Conservation (phyloP, 495 filamentous ascomycete species). For the Cudoniella acicularis region DNA sequence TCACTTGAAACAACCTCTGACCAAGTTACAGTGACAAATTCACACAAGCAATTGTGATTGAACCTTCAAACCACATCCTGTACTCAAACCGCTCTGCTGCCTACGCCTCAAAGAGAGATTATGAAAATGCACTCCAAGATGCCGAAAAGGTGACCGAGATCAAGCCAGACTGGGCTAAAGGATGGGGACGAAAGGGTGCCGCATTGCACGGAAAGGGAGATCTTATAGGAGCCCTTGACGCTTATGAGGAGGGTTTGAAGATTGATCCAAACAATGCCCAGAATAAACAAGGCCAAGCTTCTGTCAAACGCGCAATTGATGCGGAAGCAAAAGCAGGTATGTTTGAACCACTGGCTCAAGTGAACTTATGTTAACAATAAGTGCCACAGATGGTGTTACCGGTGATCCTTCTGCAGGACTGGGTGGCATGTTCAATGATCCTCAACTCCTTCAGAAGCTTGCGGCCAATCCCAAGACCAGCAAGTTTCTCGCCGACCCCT, state of each 20-base stretch:
- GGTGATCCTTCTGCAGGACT: slow-evolving; percentile 72
- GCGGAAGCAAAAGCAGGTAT: slow-evolving; percentile 69
- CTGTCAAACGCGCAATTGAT: slow-evolving; percentile 85
- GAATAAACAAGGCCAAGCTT: slow-evolving; percentile 79
- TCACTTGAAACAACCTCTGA: not conserved
- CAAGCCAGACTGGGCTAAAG: slow-evolving; percentile 98
- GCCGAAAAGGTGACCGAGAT: slow-evolving; percentile 88
- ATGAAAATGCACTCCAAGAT: slow-evolving; percentile 78
- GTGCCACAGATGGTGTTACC: slow-evolving; percentile 27
- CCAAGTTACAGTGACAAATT: slow-evolving; percentile 76
- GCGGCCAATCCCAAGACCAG: slow-evolving; percentile 92
- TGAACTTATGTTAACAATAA: slow-evolving; percentile 4
- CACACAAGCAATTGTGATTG: slow-evolving; percentile 85
- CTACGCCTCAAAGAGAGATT: slow-evolving; percentile 88
- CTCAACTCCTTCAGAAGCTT: slow-evolving; percentile 82
- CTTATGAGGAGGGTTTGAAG: slow-evolving; percentile 89
- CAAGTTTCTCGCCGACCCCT: slow-evolving; percentile 71
- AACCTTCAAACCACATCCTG: slow-evolving; percentile 87
- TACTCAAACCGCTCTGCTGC: slow-evolving; percentile 97
- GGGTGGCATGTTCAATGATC: slow-evolving; percentile 90
- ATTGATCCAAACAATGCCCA: slow-evolving; percentile 88
- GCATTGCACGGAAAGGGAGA: slow-evolving; percentile 85
- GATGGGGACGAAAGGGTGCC: slow-evolving; percentile 87
- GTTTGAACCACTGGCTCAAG: not conserved
- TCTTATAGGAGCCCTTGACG: slow-evolving; percentile 76